phyloP scores from a whole-genome alignment of 1,284 basidiomycete genomes.

The Wallemia hederae region DNA sequence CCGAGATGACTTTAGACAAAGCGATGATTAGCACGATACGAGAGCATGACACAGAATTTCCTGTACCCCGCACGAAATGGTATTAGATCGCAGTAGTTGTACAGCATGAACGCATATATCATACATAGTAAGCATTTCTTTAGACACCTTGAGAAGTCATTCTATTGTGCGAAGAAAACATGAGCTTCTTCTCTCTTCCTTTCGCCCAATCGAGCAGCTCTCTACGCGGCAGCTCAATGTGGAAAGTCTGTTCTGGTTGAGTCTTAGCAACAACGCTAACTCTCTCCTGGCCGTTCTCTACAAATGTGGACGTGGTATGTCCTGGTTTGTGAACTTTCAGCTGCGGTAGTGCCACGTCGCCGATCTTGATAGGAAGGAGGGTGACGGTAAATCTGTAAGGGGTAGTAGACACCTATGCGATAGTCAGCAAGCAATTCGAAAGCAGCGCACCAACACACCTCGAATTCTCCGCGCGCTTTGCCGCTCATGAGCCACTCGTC shows the following conservation, averaged over 20 bases:
- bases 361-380: not conserved
- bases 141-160: not conserved
- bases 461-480: slow-evolving; percentile 41
- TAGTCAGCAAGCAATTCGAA: not conserved
- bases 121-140: too few relatives aligned
- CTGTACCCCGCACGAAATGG: too few relatives aligned
- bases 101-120: too few relatives aligned
- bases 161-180: not conserved
- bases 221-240: not conserved
- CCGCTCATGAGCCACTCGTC: slow-evolving; percentile 52
- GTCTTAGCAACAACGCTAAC: not conserved
- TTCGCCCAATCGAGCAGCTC: not conserved
- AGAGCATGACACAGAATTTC: too few relatives aligned
- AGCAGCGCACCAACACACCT: slow-evolving; percentile 25
- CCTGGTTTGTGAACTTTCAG: not conserved
- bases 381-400: not conserved
- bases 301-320: not conserved
- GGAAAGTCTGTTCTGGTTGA: not conserved
- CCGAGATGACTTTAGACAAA: too few relatives aligned
- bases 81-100: too few relatives aligned
- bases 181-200: not conserved
- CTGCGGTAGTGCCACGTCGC: not conserved
- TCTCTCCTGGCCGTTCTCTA: not conserved
- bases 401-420: not conserved
- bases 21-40: too few relatives aligned